Conservation (phyloP, 2,329 filamentous ascomycete species). For the Colletotrichum chrysophilum region DNA sequence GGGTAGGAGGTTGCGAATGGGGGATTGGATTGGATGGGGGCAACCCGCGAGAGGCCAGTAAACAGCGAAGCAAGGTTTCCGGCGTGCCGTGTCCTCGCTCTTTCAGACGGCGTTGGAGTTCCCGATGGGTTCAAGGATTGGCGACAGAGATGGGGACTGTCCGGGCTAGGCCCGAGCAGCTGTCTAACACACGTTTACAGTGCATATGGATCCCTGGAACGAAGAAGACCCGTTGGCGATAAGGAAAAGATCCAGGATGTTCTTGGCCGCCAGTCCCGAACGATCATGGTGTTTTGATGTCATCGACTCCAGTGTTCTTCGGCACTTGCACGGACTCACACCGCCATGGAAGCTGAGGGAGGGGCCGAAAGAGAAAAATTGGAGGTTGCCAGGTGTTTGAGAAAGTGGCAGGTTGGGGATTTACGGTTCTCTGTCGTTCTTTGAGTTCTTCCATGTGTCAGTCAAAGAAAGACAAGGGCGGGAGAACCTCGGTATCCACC, state of each 20-base stretch:
- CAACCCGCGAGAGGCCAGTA: not conserved
- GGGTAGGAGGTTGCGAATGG: not conserved
- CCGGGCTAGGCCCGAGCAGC: not conserved
- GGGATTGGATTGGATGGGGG: not conserved
- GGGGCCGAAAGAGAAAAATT: not conserved
- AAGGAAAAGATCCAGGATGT: not conserved
- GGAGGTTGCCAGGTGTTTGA: not conserved
- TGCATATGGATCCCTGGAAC: not conserved
- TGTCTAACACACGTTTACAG: not conserved
- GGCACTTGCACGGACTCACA: conserved; percentile 12
- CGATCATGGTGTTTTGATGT: conserved; percentile 11
- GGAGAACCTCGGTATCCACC: not conserved
- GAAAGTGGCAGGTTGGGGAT: not conserved
- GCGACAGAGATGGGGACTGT: not conserved
- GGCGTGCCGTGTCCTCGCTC: not conserved
- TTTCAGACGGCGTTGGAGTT: conserved; percentile 2
- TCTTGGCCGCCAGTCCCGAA: conserved; percentile 2
- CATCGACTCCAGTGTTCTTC: conserved; percentile 15
- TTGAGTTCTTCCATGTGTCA: not conserved
- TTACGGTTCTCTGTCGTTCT: not conserved
- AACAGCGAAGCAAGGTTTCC: not conserved
- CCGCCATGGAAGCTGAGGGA: not conserved
- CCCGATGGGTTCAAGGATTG: not conserved
- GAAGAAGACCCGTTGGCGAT: not conserved
- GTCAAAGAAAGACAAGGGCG: not conserved